Evolutionary conservation across 345 rosid species (phyloP).

Genomic region (Ricinus communis): DNA sequence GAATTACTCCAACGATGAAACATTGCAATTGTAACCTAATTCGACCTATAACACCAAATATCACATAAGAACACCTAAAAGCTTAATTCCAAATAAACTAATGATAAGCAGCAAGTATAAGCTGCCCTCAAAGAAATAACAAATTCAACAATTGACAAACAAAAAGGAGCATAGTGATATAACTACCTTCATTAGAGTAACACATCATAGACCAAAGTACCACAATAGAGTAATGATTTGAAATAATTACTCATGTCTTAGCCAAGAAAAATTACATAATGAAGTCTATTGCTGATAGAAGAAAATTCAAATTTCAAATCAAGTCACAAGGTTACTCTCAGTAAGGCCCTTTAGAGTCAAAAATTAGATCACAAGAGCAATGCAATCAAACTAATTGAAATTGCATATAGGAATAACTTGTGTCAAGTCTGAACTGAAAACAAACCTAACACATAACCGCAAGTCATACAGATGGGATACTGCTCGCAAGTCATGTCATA

Average conservation of each 20-base stretch:
- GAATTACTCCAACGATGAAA: conserved; percentile 58
- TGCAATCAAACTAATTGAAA: no score
- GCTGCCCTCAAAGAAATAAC: not conserved
- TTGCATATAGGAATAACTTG: no score
- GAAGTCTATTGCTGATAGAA: no score
- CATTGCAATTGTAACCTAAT: conserved; percentile 42
- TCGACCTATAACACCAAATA: conserved; percentile 19
- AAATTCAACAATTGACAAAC: not conserved
- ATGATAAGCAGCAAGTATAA: not conserved
- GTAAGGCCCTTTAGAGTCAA: no score
- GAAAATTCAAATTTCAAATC: no score
- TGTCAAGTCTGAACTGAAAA: no score
- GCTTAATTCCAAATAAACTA: not conserved
- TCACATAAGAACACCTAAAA: conserved; percentile 6
- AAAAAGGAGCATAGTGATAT: not conserved
- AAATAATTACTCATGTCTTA: not conserved
- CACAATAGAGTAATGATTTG: not conserved
- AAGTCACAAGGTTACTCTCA: no score
- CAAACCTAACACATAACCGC: no score
- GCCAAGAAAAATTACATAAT: not conserved
- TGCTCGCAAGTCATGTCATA: no score
- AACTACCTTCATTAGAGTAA: not conserved
- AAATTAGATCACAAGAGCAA: no score
- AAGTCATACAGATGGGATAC: no score
- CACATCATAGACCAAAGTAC: not conserved